Conservation (phyloP, 345 rosid genomes). For the Pistacia integerrima region DNA sequence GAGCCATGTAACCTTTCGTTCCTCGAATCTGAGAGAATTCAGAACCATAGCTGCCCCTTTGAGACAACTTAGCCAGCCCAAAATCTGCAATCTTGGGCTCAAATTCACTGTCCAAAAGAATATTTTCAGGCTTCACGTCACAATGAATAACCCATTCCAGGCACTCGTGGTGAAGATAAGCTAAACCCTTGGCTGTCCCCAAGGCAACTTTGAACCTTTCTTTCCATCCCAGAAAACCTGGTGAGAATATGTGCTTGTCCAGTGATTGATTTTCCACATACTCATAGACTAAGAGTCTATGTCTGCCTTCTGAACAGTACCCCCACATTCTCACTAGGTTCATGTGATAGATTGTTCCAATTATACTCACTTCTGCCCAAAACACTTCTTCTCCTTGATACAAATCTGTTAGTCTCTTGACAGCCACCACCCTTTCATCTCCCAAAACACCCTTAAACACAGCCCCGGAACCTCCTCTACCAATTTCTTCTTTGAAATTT, state of each 20-base stretch:
- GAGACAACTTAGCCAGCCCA: conserved; percentile 50
- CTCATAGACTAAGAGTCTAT: conserved; percentile 52
- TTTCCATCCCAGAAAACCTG: conserved; percentile 41
- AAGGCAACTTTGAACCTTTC: conserved; percentile 57
- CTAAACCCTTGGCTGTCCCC: conserved; percentile 59
- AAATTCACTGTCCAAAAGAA: conserved; percentile 47
- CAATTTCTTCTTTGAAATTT: conserved; percentile 38
- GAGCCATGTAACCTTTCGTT: conserved; percentile 46
- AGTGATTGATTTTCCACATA: conserved; percentile 45
- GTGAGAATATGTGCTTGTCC: conserved; percentile 42
- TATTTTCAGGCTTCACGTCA: conserved; percentile 65
- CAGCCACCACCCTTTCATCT: conserved; percentile 43
- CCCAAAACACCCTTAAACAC: conserved; percentile 50
- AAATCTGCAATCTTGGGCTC: conserved; percentile 59
- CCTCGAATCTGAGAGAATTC: conserved; percentile 37
- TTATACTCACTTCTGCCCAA: conserved; percentile 53
- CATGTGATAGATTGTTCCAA: conserved; percentile 55
- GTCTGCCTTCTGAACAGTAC: conserved; percentile 44
- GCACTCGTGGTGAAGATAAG: conserved; percentile 66
- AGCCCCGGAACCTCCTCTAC: conserved; percentile 54
- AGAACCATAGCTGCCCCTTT: conserved; percentile 17
- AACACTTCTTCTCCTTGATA: conserved; percentile 48
- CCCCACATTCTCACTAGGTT: conserved; percentile 59
- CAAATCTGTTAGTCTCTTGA: conserved; percentile 46
- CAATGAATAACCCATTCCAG: conserved; percentile 63